phyloP scores from a whole-genome alignment of 2,329 filamentous ascomycete genomes.

The Neophaeococcomyces mojaviensis region DNA sequence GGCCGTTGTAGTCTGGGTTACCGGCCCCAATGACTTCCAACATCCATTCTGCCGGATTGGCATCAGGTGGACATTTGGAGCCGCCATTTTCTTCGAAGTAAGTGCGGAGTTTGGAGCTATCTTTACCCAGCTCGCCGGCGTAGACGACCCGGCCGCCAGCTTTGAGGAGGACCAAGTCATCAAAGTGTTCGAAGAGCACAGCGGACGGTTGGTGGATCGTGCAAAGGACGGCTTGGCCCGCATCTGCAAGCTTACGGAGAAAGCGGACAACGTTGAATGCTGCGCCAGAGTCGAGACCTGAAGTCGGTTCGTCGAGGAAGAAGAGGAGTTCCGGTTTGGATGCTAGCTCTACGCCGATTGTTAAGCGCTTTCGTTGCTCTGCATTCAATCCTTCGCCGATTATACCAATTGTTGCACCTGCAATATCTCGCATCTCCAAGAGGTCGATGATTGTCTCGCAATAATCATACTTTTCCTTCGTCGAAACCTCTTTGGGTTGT shows the following conservation, averaged over 20 bases:
- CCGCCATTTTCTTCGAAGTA: slow-evolving; percentile 51
- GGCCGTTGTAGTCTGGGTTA: slow-evolving; percentile 51
- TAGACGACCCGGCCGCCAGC: slow-evolving; percentile 75
- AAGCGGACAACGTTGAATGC: slow-evolving; percentile 58
- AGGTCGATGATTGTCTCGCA: slow-evolving; percentile 62
- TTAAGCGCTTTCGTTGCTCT: slow-evolving; percentile 60
- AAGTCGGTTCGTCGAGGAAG: slow-evolving; percentile 58
- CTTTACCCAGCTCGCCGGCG: slow-evolving; percentile 75
- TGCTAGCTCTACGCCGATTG: slow-evolving; percentile 56
- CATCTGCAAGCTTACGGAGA: slow-evolving; percentile 55
- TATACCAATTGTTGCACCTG: slow-evolving; percentile 56
- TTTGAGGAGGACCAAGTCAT: slow-evolving; percentile 70
- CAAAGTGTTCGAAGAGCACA: slow-evolving; percentile 79
- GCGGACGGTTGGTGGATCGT: slow-evolving; percentile 89
- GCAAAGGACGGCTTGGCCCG: slow-evolving; percentile 79
- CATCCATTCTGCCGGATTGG: slow-evolving; percentile 47
- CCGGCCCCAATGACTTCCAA: slow-evolving; percentile 53
- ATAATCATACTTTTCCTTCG: slow-evolving; percentile 59
- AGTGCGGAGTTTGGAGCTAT: slow-evolving; percentile 60
- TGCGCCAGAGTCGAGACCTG: slow-evolving; percentile 61
- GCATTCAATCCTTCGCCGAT: slow-evolving; percentile 54
- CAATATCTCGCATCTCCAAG: slow-evolving; percentile 60
- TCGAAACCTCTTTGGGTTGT: slow-evolving; percentile 50
- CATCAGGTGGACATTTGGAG: slow-evolving; percentile 49
- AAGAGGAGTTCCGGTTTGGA: slow-evolving; percentile 55